These are phyloP conservation scores for Clavispora vitiphila DNA, from an alignment of 805 yeast genomes.

Conservation along the genomic window DNA sequence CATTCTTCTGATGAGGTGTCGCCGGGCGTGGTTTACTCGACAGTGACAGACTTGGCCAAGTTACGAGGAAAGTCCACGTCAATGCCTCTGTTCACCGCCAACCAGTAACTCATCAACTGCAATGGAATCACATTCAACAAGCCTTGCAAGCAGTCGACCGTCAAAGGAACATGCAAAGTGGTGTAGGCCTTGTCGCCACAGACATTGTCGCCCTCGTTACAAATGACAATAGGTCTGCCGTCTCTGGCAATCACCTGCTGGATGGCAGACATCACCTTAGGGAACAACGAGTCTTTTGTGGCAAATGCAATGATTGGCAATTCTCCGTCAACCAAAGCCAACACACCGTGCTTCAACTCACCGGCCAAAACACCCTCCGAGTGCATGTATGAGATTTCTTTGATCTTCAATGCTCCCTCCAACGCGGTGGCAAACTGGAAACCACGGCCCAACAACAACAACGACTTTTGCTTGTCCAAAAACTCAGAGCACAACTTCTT, in stretches of 20 bases:
- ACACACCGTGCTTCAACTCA: constrained; percentile 96
- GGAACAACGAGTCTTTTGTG: constrained; percentile 92
- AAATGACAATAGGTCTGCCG: constrained; percentile 91
- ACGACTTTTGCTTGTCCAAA: constrained; percentile 77
- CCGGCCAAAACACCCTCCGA: constrained; percentile 99
- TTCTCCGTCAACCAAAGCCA: constrained; percentile 91
- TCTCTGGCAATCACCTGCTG: constrained; percentile 96
- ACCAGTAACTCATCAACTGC: constrained; percentile 95
- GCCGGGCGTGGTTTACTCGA: constrained; percentile 50
- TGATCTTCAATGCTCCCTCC: constrained; percentile 97
- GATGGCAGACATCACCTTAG: constrained; percentile 91
- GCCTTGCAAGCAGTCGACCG: constrained; percentile 98
- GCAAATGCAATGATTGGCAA: constrained; percentile 95
- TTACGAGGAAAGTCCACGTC: constrained; percentile 99
- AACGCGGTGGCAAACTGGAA: constrained; percentile 95
- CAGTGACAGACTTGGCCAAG: constrained; percentile 97
- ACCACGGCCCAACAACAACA: constrained; percentile 93
- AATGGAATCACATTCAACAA: constrained; percentile 88
- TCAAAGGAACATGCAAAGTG: constrained; percentile 84
- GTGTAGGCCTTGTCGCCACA: constrained; percentile 56
- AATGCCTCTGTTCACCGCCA: constrained; percentile 90
- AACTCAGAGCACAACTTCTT: constrained; percentile 67
- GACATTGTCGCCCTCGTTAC: constrained; percentile 74
- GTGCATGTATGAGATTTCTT: constrained; percentile 98
- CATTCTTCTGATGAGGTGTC: background rate